Evolutionary conservation across 345 rosid genomes (phyloP).

Genomic region (Heritiera fomes): DNA sequence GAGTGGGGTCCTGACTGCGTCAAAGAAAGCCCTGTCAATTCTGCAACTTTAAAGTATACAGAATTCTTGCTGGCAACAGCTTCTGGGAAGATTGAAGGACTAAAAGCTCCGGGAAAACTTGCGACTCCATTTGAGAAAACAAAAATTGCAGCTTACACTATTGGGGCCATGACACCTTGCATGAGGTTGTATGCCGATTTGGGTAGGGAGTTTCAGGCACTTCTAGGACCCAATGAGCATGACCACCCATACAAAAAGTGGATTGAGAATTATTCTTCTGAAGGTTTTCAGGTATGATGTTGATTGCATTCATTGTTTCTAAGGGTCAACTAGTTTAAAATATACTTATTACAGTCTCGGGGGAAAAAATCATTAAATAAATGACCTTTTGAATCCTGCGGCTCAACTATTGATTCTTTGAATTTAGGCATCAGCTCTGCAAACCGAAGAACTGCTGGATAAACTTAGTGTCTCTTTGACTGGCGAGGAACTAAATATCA

Average conservation of each 20-base stretch:
- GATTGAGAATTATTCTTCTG: constrained; percentile 76
- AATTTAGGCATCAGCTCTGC: constrained; percentile 79
- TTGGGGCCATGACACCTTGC: constrained; percentile 97
- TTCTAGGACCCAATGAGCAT: constrained; percentile 46
- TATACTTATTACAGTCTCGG: constrained; percentile 24
- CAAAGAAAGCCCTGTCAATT: constrained; percentile 51
- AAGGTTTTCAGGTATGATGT: constrained; percentile 66
- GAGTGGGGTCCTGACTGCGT: constrained; percentile 74
- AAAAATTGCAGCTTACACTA: constrained; percentile 93
- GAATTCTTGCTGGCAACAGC: constrained; percentile 94
- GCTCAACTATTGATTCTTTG: constrained; percentile 44
- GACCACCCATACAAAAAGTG: constrained; percentile 84
- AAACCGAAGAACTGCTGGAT: constrained; percentile 93
- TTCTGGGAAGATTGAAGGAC: constrained; percentile 92
- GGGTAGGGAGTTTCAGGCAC: constrained; percentile 67
- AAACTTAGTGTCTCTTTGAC: constrained; percentile 91
- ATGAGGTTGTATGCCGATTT: constrained; percentile 89
- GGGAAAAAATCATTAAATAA: constrained; percentile 28
- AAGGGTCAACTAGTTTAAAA: constrained; percentile 18
- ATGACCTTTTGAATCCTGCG: constrained; percentile 27
- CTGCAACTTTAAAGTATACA: constrained; percentile 75
- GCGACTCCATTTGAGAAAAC: constrained; percentile 97
- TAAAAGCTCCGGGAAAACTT: constrained; percentile 87
- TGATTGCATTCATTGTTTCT: constrained; percentile 19
- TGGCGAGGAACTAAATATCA: constrained; percentile 88